Base-by-base conservation (phyloP, 2,329 filamentous ascomycete genomes). In the Sporothrix pseudoabietina region DNA sequence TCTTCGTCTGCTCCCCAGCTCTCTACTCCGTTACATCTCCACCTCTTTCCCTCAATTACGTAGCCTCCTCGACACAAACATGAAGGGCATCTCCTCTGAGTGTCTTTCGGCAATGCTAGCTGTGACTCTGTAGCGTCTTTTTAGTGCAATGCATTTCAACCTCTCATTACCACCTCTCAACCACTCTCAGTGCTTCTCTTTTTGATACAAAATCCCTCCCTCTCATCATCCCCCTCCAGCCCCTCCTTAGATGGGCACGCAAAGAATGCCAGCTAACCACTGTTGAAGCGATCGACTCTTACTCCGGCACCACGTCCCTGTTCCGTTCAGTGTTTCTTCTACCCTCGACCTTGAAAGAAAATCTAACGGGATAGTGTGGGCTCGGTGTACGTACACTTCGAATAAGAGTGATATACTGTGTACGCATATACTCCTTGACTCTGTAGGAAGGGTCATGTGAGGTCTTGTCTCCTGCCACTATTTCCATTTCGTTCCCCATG, bases 401-500 rank as follows among this genome's bases (percentile, higher is more conserved):
- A 55, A 9, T 14, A n/a, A 55, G 52, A 55, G n/a, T 1, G 3
- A 16, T 10, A n/a, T 41, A 41, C 39, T 7, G 39, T 7, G 39
- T 41, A n/a, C n/a, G n/a, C n/a, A n/a, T n/a, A 26, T 26, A 12
- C 41, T 44, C 41, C 35, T 35, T 8, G 35, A 35, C 35, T 35
- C 35, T 8, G 59, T n/a, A 39, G 22, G 32, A 35, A 5, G 4
- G 26, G 65, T 35, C 41, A 52, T 47, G 14, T 49, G 41, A 49
- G 63, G 41, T 12, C 63, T 9, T 22, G 26, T 68, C 26, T 32
- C 44, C 30, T 52, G 61, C 35, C 41, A 68, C n/a, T 68, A 32
- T 35, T 68, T 68, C 44, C 8, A 49, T 68, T 49, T 68, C 65
- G 26, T 68, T 49, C 65, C 65, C 44, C 65, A 52, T 35, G 65